Evolutionary conservation across 2,329 filamentous ascomycete genomes (phyloP).

Genomic region (Cladosporium halotolerans): DNA sequence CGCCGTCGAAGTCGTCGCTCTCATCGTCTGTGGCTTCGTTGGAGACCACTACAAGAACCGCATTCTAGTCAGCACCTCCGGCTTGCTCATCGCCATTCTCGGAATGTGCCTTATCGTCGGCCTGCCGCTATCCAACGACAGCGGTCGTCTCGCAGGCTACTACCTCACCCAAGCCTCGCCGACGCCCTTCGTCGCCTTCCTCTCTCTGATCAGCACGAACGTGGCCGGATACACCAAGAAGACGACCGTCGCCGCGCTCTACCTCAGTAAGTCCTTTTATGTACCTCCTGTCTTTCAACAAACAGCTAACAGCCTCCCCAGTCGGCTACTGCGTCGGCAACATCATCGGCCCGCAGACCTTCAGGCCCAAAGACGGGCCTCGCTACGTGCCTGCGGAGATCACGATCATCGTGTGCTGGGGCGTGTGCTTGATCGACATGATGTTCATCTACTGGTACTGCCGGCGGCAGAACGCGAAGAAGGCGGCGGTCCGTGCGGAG

Average conservation of each 20-base stretch:
- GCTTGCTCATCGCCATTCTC: conserved; percentile 49
- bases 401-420: conserved; percentile 56
- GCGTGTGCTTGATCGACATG: conserved; percentile 48
- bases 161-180: conserved; percentile 58
- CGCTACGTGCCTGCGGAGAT: conserved; percentile 59
- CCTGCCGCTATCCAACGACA: conserved; percentile 51
- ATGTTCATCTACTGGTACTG: conserved; percentile 60
- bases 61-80: conserved; percentile 49
- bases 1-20: conserved; percentile 55
- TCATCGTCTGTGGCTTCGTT: conserved; percentile 51
- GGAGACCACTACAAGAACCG: conserved; percentile 53
- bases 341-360: conserved; percentile 54
- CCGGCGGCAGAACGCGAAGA: conserved; percentile 52
- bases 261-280: conserved; percentile 32
- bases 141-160: conserved; percentile 54
- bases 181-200: conserved; percentile 57
- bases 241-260: conserved; percentile 51
- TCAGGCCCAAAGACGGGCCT: conserved; percentile 51
- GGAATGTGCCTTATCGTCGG: conserved; percentile 61
- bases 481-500: conserved; percentile 46
- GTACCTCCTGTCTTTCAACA: no score
- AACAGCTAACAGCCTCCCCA: no score
- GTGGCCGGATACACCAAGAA: conserved; percentile 55
- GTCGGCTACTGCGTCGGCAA: conserved; percentile 43
- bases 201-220: conserved; percentile 59